Evolutionary conservation across 805 yeast genomes (phyloP).

Genomic region (Blastobotrys parvus): DNA sequence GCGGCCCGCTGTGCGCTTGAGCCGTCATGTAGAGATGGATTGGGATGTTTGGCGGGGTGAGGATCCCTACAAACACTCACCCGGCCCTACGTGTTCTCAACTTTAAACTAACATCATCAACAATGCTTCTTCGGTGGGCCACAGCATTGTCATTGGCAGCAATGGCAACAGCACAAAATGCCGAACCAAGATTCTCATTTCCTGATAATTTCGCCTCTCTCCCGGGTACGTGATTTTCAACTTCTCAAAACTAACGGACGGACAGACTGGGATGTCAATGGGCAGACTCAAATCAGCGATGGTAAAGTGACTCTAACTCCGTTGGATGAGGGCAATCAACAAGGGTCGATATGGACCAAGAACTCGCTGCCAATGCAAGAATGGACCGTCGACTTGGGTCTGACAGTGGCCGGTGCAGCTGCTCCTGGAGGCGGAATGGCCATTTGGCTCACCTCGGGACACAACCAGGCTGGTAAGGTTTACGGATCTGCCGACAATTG

Average conservation of each 20-base stretch:
- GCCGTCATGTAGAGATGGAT: not conserved
- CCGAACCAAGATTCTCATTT: conserved; percentile 1
- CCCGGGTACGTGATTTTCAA: not conserved
- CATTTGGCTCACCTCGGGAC: conserved; percentile 28
- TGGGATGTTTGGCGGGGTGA: too few species aligned
- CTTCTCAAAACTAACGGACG: not conserved
- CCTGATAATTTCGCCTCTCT: conserved; percentile 1
- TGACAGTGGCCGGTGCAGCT: conserved; percentile 26
- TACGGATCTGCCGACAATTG: conserved; percentile 31
- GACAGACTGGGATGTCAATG: conserved; percentile 19
- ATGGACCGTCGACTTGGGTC: conserved; percentile 29
- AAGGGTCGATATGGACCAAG: conserved; percentile 30
- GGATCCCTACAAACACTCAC: too few species aligned
- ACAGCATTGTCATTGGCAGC: not conserved
- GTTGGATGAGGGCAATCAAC: conserved; percentile 17
- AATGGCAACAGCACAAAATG: not conserved
- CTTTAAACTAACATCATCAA: not conserved
- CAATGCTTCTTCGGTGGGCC: not conserved
- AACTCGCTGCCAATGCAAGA: conserved; percentile 21
- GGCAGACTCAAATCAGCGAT: conserved; percentile 15
- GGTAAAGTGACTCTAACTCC: conserved; percentile 19
- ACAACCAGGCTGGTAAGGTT: conserved; percentile 25
- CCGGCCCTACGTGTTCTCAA: not conserved
- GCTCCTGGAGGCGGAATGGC: conserved; percentile 31
- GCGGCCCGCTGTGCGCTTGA: not conserved